Percentiles rank a stretch among this genome's conserved stretches.
These are phyloP conservation scores for Heliosperma pusillum DNA, from an alignment of 148 eudicot genomes.

Conservation along the genomic window DNA sequence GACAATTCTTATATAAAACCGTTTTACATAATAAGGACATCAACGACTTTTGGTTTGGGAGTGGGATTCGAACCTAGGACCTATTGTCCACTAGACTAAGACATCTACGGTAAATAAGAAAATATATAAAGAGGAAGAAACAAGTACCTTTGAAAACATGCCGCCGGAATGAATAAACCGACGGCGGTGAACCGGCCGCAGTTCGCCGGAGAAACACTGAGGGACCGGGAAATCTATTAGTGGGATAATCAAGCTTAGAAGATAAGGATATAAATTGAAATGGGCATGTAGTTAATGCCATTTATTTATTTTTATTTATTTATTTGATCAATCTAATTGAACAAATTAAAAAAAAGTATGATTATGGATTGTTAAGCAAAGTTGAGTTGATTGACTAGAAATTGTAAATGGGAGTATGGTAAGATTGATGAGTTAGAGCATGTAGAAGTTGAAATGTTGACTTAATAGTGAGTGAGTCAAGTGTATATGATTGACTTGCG, in stretches of 20 bases:
- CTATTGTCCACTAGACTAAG: too few relatives aligned
- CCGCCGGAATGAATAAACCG: slow-evolving; percentile 28
- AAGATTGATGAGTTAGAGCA: background rate
- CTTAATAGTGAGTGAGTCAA: background rate
- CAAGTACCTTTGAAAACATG: slow-evolving; percentile 39
- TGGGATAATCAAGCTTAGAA: background rate
- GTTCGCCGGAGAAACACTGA: slow-evolving; percentile 30
- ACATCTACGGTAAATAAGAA: too few relatives aligned
- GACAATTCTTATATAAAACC: too few relatives aligned
- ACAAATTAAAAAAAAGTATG: background rate
- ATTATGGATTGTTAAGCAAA: background rate
- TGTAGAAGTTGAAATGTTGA: background rate
- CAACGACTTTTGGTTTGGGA: too few relatives aligned
- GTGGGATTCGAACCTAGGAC: too few relatives aligned
- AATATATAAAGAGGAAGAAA: background rate
- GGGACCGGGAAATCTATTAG: slow-evolving; percentile 27
- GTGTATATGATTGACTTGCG: too few relatives aligned
- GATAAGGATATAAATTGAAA: slow-evolving; percentile 37
- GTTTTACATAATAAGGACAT: too few relatives aligned
- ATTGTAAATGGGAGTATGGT: background rate
- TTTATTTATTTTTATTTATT: slow-evolving; percentile 1
- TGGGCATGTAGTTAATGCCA: slow-evolving; percentile 50
- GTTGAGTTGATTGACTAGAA: background rate
- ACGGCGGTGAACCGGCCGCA: slow-evolving; percentile 21
- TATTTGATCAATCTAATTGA: background rate